These are phyloP conservation scores for Globisporangium ultimum DNA, from an alignment of 352 stramenopile species.

Conservation along the genomic window DNA sequence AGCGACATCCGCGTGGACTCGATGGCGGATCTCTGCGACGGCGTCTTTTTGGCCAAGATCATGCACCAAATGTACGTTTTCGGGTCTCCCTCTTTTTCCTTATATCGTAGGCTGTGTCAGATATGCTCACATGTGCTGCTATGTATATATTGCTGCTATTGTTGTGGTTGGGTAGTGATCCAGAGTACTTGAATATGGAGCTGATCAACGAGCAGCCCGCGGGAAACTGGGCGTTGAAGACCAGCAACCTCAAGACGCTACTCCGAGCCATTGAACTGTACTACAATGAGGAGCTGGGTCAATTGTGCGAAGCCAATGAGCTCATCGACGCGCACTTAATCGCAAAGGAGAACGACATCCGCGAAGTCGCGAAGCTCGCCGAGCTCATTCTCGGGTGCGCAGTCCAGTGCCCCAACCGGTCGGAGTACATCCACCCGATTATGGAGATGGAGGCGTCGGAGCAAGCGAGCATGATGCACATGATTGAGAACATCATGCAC, in stretches of 20 bases:
- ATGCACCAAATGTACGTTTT: slow-evolving; percentile 81
- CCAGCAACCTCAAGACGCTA: slow-evolving; percentile 80
- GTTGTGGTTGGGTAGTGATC: slow-evolving; percentile 32
- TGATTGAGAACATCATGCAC: slow-evolving; percentile 83
- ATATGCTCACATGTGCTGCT: slow-evolving; percentile 1
- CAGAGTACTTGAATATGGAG: slow-evolving; percentile 76
- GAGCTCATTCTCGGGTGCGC: slow-evolving; percentile 76
- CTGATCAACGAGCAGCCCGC: slow-evolving; percentile 59
- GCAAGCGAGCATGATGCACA: slow-evolving; percentile 81
- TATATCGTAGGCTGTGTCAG: not conserved
- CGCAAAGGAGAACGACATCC: slow-evolving; percentile 63
- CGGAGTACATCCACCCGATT: slow-evolving; percentile 84
- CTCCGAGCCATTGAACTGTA: slow-evolving; percentile 73
- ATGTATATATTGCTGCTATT: slow-evolving; percentile 6
- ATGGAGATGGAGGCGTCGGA: slow-evolving; percentile 76
- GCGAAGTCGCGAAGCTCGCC: slow-evolving; percentile 67
- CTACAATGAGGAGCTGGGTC: slow-evolving; percentile 78
- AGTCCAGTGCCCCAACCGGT: slow-evolving; percentile 75
- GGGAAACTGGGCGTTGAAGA: slow-evolving; percentile 72
- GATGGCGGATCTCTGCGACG: slow-evolving; percentile 67
- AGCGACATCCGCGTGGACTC: slow-evolving; percentile 33
- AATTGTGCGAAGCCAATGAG: slow-evolving; percentile 66
- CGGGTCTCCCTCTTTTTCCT: not conserved
- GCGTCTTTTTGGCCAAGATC: slow-evolving; percentile 79
- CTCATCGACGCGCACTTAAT: slow-evolving; percentile 66